Conservation (phyloP, 768 basidiomycete species). For the Rossbeevera mucosa region DNA sequence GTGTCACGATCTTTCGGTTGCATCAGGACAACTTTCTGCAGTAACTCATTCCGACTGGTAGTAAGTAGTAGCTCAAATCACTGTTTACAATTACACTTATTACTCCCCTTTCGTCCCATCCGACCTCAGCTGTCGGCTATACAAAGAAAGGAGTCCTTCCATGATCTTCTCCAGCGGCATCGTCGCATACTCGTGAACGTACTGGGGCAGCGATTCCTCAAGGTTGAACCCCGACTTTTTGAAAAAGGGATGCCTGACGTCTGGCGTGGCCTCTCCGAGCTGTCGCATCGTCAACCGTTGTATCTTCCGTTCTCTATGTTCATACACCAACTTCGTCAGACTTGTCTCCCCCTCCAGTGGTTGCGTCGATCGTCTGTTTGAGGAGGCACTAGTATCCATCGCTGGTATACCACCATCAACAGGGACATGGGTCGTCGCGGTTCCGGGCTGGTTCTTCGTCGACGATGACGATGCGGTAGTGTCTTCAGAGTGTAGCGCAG, state of each 20-base stretch:
- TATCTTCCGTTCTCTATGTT: constrained; percentile 56
- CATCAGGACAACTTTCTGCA: no score
- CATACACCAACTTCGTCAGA: constrained; percentile 41
- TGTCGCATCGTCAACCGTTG: constrained; percentile 83
- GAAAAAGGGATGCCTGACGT: constrained; percentile 84
- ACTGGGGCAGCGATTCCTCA: constrained; percentile 81
- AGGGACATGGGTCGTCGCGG: background rate
- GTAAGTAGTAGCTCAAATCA: no score
- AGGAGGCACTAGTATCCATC: constrained; percentile 1
- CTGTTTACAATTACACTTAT: no score
- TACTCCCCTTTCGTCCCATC: constrained; percentile 13
- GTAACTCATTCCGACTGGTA: no score
- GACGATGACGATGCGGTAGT: background rate
- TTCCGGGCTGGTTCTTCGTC: constrained; percentile 9
- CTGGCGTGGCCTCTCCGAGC: constrained; percentile 83
- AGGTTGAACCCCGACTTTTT: constrained; percentile 80
- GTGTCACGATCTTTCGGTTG: no score
- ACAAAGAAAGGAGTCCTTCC: constrained; percentile 70
- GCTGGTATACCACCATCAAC: constrained; percentile 7
- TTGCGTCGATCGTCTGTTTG: constrained; percentile 13
- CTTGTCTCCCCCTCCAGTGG: constrained; percentile 13
- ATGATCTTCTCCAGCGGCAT: constrained; percentile 79
- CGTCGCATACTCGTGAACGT: constrained; percentile 85
- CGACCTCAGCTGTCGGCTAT: constrained; percentile 64
- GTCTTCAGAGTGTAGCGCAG: constrained; percentile 9